A percentile compares a stretch with the other conserved stretches of the same genome.
phyloP scores from a whole-genome alignment of 169 alveolate genomes.

The Eimeria brunetti region DNA sequence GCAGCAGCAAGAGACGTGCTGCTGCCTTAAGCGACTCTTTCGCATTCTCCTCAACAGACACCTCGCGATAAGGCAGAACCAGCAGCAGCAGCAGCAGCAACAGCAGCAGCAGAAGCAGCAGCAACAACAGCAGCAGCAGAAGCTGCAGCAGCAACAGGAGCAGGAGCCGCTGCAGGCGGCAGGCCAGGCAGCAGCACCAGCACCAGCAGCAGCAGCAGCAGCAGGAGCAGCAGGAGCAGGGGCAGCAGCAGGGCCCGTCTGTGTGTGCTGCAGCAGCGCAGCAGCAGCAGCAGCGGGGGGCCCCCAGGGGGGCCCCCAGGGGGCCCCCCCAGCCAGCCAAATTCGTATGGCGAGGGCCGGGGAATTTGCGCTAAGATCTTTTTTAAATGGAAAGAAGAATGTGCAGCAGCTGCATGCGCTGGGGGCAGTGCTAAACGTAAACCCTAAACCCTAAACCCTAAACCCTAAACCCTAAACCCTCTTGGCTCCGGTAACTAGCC shows the following conservation, averaged over 20 bases:
- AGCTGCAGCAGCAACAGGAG: slow-evolving; percentile 5
- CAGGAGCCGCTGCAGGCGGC: neutral
- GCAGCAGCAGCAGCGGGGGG: no score
- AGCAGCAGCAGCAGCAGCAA: no score
- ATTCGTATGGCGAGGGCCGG: slow-evolving; percentile 51
- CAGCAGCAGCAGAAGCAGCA: no score
- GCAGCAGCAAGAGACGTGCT: neutral
- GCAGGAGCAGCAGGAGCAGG: neutral
- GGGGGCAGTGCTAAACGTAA: slow-evolving; percentile 48
- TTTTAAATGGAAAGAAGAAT: slow-evolving; percentile 46
- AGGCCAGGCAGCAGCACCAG: neutral
- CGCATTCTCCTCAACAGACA: neutral
- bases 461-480: slow-evolving; percentile 16
- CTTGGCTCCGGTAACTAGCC: no score
- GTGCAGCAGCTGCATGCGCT: slow-evolving; percentile 54
- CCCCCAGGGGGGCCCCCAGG: neutral
- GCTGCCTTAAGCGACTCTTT: neutral
- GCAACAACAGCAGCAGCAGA: slow-evolving; percentile 38
- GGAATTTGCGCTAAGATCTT: slow-evolving; percentile 55
- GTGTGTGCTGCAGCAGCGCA: slow-evolving; percentile 2
- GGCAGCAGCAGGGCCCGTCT: neutral
- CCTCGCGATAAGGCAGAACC: neutral
- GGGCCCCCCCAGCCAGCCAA: neutral
- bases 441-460: slow-evolving; percentile 52
- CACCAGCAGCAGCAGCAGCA: neutral